A percentile compares a stretch with the other conserved stretches of the same genome.
These are phyloP conservation scores for Penicillium maclennaniae DNA, from an alignment of 495 filamentous ascomycete species.

Conservation along the genomic window DNA sequence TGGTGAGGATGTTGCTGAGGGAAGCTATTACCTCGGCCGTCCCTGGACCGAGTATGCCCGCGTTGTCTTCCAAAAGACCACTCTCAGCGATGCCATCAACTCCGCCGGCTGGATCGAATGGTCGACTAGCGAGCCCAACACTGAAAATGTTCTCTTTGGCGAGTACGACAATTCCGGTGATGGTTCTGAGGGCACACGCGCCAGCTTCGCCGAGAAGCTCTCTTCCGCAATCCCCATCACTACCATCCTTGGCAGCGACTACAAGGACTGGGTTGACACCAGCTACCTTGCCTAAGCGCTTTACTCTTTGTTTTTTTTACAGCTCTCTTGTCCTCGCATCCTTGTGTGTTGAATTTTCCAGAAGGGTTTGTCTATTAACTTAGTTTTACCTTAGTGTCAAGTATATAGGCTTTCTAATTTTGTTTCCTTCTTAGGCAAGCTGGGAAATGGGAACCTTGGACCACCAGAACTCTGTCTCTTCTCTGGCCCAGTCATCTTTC, in stretches of 20 bases:
- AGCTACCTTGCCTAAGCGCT: constrained; percentile 24
- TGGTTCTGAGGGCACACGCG: constrained; percentile 55
- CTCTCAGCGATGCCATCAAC: constrained; percentile 55
- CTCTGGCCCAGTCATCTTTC: constrained; percentile 40
- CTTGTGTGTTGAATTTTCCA: no score
- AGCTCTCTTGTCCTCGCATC: no score
- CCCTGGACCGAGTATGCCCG: constrained; percentile 60
- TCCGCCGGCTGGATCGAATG: constrained; percentile 59
- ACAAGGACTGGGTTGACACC: constrained; percentile 40
- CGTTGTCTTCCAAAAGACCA: constrained; percentile 58
- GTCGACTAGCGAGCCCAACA: constrained; percentile 45
- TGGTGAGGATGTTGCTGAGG: constrained; percentile 44
- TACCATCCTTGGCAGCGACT: constrained; percentile 51
- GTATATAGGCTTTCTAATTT: background rate
- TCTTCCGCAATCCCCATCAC: constrained; percentile 41
- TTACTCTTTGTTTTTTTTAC: no score
- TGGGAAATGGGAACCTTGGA: constrained; percentile 34
- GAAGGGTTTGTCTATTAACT: no score
- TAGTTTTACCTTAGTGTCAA: no score
- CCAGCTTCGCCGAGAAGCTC: constrained; percentile 50
- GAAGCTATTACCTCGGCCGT: constrained; percentile 60
- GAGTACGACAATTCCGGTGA: constrained; percentile 59
- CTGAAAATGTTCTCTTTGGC: constrained; percentile 50
- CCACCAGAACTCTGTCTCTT: constrained; percentile 59
- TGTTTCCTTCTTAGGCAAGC: constrained; percentile 16